Evolutionary conservation across 148 eudicot species (phyloP), one percentile per base, ranked within the genome.

Genomic region (Vaccinium darrowii): DNA sequence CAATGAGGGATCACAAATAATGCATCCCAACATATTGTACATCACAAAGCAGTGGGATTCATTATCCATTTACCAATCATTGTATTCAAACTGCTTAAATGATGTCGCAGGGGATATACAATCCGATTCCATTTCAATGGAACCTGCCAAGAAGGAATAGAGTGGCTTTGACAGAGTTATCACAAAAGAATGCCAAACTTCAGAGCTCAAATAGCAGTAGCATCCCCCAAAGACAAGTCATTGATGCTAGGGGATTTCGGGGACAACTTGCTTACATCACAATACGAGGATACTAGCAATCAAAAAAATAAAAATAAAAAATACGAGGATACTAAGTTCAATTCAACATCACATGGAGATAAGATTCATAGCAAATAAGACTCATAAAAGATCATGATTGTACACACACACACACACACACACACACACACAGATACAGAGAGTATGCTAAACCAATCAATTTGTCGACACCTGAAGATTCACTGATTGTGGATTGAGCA

Each of bases 401-500:
- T n/a, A n/a, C n/a, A n/a, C n/a, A n/a, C n/a, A n/a, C n/a, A n/a
- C n/a, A n/a, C n/a, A n/a, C n/a, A n/a, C n/a, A n/a, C n/a, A n/a
- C n/a, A n/a, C n/a, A n/a, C n/a, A n/a, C n/a, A n/a, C n/a, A n/a
- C n/a, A n/a, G n/a, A n/a, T 11, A 47, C 21, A n/a, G 30, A 39
- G n/a, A n/a, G 53, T 4, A 53, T 23, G n/a, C 15, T 67, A 12
- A 79, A 18, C 18, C 7, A 43, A 67, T 47, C 15, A 27, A 50
- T 43, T 4, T 52, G 39, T 5, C 47, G 81, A 60, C 81, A 89
- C 87, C 85, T 90, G 76, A 83, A 79, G 77, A 89, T 92, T 81
- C 30, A 87, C 82, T n/a, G 82, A 81, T 67, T 91, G 85, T 71
- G 51, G 91, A 81, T 81, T 84, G 69, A 92, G 92, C 83, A 85